Percentiles rank a stretch among this genome's conserved stretches.
phyloP scores from a whole-genome alignment of 768 basidiomycete species.

The Russula sp. region DNA sequence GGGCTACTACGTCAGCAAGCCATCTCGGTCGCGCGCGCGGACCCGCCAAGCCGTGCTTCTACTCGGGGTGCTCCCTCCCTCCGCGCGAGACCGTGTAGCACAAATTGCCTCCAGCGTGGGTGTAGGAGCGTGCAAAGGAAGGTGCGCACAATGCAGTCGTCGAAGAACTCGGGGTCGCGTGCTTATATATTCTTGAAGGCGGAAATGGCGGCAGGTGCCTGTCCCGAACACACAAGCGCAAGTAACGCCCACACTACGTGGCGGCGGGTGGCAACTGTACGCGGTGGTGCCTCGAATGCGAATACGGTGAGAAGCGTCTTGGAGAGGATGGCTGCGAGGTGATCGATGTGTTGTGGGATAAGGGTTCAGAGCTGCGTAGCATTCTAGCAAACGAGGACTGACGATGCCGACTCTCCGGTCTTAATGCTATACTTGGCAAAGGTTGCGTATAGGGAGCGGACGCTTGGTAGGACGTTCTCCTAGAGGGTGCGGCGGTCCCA shows the following conservation, averaged over 20 bases:
- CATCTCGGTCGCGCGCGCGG: conserved; percentile 2
- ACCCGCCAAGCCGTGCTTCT: background rate
- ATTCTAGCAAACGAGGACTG: conserved; percentile 21
- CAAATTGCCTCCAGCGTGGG: conserved; percentile 32
- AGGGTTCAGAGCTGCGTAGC: conserved; percentile 9
- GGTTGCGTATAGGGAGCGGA: conserved; percentile 66
- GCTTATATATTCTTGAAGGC: conserved; percentile 38
- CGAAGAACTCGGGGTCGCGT: conserved; percentile 37
- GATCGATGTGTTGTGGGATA: conserved; percentile 10
- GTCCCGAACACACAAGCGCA: conserved; percentile 35
- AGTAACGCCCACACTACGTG: conserved; percentile 36
- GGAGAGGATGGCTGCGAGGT: conserved; percentile 17
- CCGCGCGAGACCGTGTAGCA: conserved; percentile 25
- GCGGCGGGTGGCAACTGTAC: conserved; percentile 35
- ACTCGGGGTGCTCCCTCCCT: background rate
- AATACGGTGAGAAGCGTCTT: conserved; percentile 35
- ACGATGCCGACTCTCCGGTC: conserved; percentile 40
- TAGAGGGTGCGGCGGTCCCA: conserved; percentile 33
- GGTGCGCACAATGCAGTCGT: conserved; percentile 31
- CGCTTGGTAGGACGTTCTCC: conserved; percentile 45
- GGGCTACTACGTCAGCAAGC: background rate
- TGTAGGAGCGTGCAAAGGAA: conserved; percentile 37
- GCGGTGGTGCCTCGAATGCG: conserved; percentile 30
- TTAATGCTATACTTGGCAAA: conserved; percentile 72
- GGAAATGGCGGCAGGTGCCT: conserved; percentile 34